Evolutionary conservation across 176 grass and related monocot species (phyloP).

Genomic region (Puya raimondii): DNA sequence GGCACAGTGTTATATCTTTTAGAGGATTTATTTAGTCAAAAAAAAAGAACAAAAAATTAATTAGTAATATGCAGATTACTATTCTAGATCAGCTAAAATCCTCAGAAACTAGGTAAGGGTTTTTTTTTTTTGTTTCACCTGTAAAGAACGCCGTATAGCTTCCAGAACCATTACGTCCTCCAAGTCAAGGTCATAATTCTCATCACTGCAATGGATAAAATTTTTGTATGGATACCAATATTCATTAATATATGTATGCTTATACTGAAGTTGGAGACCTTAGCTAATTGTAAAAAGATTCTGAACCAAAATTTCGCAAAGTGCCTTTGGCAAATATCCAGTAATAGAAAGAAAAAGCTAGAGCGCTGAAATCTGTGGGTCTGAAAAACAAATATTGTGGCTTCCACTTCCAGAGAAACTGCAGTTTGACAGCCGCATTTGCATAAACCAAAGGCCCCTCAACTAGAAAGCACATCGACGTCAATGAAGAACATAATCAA

Average conservation of each 20-base stretch:
- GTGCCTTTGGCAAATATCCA: too few species aligned
- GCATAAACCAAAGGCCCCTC: too few species aligned
- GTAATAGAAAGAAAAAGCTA: too few species aligned
- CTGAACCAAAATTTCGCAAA: too few species aligned
- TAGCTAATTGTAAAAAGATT: too few species aligned
- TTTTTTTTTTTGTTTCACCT: constrained; percentile 39
- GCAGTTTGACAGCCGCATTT: not conserved
- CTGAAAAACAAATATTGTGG: too few species aligned
- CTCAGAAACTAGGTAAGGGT: not conserved
- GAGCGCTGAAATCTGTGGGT: too few species aligned
- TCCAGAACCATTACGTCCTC: constrained; percentile 97
- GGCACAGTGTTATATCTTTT: too few species aligned
- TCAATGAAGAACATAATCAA: too few species aligned
- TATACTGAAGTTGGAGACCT: constrained; percentile 6
- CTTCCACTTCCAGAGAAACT: too few species aligned
- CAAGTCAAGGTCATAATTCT: constrained; percentile 73
- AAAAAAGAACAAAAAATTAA: not conserved
- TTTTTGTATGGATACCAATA: constrained; percentile 5
- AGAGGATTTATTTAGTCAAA: too few species aligned
- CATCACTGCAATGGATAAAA: constrained; percentile 40
- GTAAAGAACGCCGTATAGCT: constrained; percentile 93
- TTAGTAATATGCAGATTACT: constrained; percentile 4
- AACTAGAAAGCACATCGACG: too few species aligned
- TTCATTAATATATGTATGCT: not conserved
- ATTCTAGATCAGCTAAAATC: not conserved